These are phyloP conservation scores for Canna indica DNA, from an alignment of 176 grass and related monocot species.

Conservation along the genomic window DNA sequence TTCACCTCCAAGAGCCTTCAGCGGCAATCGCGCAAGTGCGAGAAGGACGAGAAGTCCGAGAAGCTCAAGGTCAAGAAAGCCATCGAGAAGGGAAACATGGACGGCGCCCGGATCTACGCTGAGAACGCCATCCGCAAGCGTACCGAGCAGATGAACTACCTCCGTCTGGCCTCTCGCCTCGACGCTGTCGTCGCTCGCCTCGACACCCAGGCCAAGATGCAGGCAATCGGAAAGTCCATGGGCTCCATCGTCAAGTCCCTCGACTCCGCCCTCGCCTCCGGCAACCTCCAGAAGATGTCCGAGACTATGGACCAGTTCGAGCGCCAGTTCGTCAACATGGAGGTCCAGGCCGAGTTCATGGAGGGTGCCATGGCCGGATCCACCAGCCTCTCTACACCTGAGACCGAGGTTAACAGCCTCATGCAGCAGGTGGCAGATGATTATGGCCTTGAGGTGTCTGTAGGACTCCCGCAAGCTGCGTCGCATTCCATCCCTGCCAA, in stretches of 20 bases:
- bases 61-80: conserved; percentile 99
- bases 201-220: conserved; percentile 99
- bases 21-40: conserved; percentile 87
- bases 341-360: conserved; percentile 99
- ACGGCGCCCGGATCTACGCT: conserved; percentile 95
- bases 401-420: conserved; percentile 93
- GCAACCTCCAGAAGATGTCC: conserved; percentile 95
- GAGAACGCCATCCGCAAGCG: conserved; percentile 99
- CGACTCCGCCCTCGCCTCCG: conserved; percentile 61
- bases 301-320: conserved; percentile 96
- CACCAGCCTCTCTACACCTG: conserved; percentile 79
- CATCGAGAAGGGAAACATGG: conserved; percentile 97
- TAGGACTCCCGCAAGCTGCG: conserved; percentile 63
- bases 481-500: conserved; percentile 51
- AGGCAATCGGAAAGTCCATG: conserved; percentile 94
- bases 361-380: conserved; percentile 92
- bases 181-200: conserved; percentile 93
- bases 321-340: conserved; percentile 95
- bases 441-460: conserved; percentile 88
- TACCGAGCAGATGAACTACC: conserved; percentile 97
- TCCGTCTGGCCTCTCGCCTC: conserved; percentile 84
- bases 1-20: conserved; percentile 94
- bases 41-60: conserved; percentile 97
- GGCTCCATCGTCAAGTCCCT: conserved; percentile 74
- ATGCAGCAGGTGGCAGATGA: conserved; percentile 99